phyloP scores from a whole-genome alignment of 1,284 basidiomycete species.

The Dichomitus squalens region DNA sequence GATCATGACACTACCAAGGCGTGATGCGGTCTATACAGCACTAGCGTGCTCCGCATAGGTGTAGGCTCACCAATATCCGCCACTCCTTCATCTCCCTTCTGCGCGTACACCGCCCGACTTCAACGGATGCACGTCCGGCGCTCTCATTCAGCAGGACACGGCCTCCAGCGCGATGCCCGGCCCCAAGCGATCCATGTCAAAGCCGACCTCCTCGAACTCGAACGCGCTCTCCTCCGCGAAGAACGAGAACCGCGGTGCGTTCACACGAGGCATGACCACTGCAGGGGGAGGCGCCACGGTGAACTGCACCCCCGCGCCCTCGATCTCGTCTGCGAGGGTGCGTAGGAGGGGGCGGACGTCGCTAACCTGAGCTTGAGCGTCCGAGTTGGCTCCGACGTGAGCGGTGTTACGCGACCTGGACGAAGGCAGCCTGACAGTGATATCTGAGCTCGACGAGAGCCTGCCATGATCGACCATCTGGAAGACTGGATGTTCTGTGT shows the following conservation, averaged over 20 bases:
- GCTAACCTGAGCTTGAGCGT: neutral
- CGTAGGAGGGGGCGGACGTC: neutral
- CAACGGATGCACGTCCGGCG: too few species aligned
- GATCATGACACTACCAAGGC: neutral
- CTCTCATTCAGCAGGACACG: too few species aligned
- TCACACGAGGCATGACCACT: neutral
- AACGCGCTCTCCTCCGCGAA: slow-evolving; percentile 2
- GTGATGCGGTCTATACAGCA: too few species aligned
- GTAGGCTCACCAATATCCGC: too few species aligned
- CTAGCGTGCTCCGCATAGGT: too few species aligned
- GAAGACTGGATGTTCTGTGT: neutral
- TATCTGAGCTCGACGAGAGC: too few species aligned
- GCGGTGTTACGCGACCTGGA: neutral
- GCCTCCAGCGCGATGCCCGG: too few species aligned
- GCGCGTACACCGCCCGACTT: too few species aligned
- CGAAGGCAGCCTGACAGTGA: neutral
- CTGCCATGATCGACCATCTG: neutral
- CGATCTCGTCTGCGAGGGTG: slow-evolving; percentile 3
- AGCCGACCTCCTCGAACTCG: neutral
- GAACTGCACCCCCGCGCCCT: slow-evolving; percentile 1
- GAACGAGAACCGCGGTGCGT: slow-evolving; percentile 6
- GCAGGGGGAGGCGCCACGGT: neutral
- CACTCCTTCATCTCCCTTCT: too few species aligned
- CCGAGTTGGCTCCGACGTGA: neutral
- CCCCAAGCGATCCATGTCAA: neutral